Base-by-base conservation (phyloP, 257 asterid species). In the Forsythia suspensa region DNA sequence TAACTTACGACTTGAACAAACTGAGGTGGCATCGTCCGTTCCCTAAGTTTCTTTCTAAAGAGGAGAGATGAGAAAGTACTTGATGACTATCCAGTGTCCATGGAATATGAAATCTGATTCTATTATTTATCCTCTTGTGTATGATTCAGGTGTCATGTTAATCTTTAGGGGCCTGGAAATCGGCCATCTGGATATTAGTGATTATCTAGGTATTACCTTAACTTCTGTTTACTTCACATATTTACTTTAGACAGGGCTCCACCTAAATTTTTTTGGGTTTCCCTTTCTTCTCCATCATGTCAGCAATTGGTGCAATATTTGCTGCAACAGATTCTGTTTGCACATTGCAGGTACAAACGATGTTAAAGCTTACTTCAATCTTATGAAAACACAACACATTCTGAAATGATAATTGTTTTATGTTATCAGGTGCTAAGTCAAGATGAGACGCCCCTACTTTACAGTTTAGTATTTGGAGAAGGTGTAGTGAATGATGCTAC, bases 291-390 rank as follows among this genome's bases (percentile, higher is more conserved):
- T 7, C 21, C 46, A 36, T 9, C 46, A 21, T 75, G 55, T 72
- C 59, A 87, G 90, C 90, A 67, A 82, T 84, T 71, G 90, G 88
- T 48, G 88, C 88, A 59, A 87, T 84, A 74, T 87, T 87, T 77
- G 80, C 90, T 37, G 90, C 90, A 57, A 87, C 90, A 66, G 90
- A 87, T 82, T 87, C 90, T 70, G 88, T 87, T 48, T 87, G 90
- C 83, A 87, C 90, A 37, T 84, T 87, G 87, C 88, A 84, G 88
- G 90, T 84, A 80, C 52, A 66, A 36, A 10, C 68, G 12, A 13
- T 37, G 78, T 63, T 24, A 63, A 63, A 65, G 21, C 65, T 71
- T 51, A 0, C 5, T 38, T 6, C 15, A 44, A 55, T 9, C 39
- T 65, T 16, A 20, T 29, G 71, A 79, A 52, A 24, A 39, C 65